These are phyloP conservation scores for Piper betle DNA, from an alignment of 164 flowering plant species.

Conservation along the genomic window DNA sequence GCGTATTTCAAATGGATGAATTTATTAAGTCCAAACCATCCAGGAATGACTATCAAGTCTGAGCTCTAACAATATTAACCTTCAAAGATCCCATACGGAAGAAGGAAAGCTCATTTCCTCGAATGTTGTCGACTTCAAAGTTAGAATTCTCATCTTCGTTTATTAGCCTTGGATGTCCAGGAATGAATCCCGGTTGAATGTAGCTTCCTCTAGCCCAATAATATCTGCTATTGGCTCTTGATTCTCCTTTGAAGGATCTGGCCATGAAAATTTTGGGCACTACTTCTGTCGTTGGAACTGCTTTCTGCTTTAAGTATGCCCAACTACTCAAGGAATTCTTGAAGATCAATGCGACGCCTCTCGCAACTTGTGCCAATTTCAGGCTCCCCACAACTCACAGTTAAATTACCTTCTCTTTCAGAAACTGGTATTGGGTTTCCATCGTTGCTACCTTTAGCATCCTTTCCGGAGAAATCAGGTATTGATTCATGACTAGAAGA, in stretches of 20 bases:
- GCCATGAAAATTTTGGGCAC: conserved; percentile 3
- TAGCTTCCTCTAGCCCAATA: conserved; percentile 13
- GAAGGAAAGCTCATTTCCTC: conserved; percentile 32
- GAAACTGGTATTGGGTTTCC: conserved; percentile 3
- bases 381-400: too few species aligned
- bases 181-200: conserved; percentile 58
- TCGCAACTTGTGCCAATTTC: conserved; percentile 8
- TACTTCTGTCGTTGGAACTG: conserved; percentile 11
- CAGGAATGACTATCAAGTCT: neutral
- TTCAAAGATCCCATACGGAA: conserved; percentile 16
- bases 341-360: conserved; percentile 82
- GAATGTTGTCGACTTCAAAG: conserved; percentile 26
- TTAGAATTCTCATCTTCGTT: conserved; percentile 16
- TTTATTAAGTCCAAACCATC: neutral
- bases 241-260: conserved; percentile 19
- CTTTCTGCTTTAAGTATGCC: conserved; percentile 56
- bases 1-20: neutral
- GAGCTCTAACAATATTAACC: conserved; percentile 6
- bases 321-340: conserved; percentile 81
- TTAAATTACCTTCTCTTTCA: conserved; percentile 7
- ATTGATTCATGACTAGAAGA: conserved; percentile 24
- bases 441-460: conserved; percentile 1
- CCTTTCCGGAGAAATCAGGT: conserved; percentile 3
- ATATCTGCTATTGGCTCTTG: conserved; percentile 11
- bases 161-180: conserved; percentile 36